Conservation (phyloP, 202 grass and related monocot species). For the Cymbopogon flexuosus region DNA sequence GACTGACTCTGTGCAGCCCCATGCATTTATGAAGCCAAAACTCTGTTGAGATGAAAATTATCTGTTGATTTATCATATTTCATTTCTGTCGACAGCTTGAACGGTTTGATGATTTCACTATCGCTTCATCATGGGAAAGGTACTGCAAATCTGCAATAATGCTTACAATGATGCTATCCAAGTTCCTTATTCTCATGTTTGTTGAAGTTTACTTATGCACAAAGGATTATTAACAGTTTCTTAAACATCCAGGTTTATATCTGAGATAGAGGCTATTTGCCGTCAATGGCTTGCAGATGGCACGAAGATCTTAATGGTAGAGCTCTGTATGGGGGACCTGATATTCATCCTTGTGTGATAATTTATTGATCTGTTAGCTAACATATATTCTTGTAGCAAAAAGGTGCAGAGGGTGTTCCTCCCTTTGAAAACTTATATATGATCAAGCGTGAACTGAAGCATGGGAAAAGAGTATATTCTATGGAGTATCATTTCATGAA, state of each 20-base stretch:
- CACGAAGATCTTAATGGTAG: conserved; percentile 77
- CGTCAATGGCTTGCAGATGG: conserved; percentile 90
- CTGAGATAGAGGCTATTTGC: conserved; percentile 91
- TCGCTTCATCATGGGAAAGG: conserved; percentile 98
- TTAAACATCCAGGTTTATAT: conserved; percentile 74
- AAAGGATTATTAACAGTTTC: not conserved
- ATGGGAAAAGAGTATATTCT: conserved; percentile 76
- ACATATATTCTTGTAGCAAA: conserved; percentile 63
- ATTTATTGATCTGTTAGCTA: conserved; percentile 6
- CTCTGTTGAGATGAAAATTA: not conserved
- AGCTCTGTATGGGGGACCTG: conserved; percentile 16
- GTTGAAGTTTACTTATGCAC: not conserved
- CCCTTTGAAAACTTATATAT: conserved; percentile 57
- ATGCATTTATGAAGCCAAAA: not conserved
- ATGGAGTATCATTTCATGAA: conserved; percentile 87
- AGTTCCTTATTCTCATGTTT: conserved; percentile 15
- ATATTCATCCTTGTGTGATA: not conserved
- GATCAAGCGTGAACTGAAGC: conserved; percentile 75
- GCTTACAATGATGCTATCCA: not conserved
- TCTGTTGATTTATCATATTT: not conserved
- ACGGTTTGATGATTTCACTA: conserved; percentile 92
- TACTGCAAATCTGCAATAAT: conserved; percentile 27
- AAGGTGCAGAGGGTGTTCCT: conserved; percentile 66
- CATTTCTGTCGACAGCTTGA: conserved; percentile 46
- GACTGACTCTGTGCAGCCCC: not conserved